A percentile compares a stretch with the other conserved stretches of the same genome.
Conservation (phyloP, 129 eudicot species). For the Calendula officinalis region DNA sequence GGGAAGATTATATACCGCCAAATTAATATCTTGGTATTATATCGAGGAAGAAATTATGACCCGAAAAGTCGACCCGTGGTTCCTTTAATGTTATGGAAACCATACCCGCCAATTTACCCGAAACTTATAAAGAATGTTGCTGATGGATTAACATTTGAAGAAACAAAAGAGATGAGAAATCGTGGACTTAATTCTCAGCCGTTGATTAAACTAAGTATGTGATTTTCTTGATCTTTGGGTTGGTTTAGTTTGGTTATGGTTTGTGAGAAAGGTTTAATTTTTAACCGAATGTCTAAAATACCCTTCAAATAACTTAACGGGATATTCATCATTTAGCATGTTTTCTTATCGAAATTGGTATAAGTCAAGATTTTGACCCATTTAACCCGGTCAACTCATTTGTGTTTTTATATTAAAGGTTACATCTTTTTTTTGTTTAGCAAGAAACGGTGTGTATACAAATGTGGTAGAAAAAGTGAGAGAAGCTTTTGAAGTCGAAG, state of each 20-base stretch:
- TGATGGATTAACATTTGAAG: constrained; percentile 85
- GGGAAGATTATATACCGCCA: constrained; percentile 79
- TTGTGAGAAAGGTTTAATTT: background rate
- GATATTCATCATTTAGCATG: too few species aligned
- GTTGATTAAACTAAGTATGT: constrained; percentile 72
- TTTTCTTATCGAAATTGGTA: too few species aligned
- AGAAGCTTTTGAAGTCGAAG: constrained; percentile 65
- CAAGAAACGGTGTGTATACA: constrained; percentile 87
- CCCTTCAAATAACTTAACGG: background rate
- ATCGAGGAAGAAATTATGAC: constrained; percentile 83
- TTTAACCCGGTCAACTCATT: background rate
- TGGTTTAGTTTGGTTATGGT: constrained; percentile 5
- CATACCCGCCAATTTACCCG: constrained; percentile 85
- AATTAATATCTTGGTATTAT: constrained; percentile 66
- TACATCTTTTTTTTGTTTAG: constrained; percentile 34
- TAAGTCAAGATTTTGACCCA: too few species aligned
- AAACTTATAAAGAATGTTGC: constrained; percentile 92
- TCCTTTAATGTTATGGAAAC: constrained; percentile 97
- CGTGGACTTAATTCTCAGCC: constrained; percentile 72
- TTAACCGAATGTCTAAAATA: constrained; percentile 3
- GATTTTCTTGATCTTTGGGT: background rate
- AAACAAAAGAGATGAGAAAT: constrained; percentile 81
- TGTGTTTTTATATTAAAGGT: background rate
- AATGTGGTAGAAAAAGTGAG: constrained; percentile 84
- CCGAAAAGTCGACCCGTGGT: constrained; percentile 52